Conservation (phyloP, 257 asterid genomes). For the Jaltomata sinuosa region DNA sequence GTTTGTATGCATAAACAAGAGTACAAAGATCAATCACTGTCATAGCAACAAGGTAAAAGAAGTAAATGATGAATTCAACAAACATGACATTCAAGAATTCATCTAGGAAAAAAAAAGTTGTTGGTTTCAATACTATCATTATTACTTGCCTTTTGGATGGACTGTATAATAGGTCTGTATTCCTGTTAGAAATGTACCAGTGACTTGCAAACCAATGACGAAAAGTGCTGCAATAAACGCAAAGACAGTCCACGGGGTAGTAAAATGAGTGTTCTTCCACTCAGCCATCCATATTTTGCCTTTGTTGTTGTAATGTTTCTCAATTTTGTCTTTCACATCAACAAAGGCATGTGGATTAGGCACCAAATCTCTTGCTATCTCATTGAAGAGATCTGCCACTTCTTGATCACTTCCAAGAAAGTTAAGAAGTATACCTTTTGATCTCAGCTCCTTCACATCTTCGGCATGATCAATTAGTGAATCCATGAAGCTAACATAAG, state of each 20-base stretch:
- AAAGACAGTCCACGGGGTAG: constrained; percentile 1
- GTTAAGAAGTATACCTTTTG: background rate
- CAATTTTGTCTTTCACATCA: background rate
- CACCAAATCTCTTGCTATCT: constrained; percentile 6
- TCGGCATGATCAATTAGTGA: background rate
- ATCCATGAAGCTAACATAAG: constrained; percentile 4
- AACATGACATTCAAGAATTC: background rate
- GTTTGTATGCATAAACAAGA: background rate
- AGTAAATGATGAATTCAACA: background rate
- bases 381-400: constrained; percentile 5
- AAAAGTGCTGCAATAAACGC: constrained; percentile 1
- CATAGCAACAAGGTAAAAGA: background rate
- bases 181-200: background rate
- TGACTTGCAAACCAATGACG: background rate
- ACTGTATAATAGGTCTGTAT: background rate
- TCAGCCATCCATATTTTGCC: background rate
- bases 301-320: background rate
- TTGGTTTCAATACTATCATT: background rate
- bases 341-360: background rate
- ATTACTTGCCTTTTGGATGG: background rate
- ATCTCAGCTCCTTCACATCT: constrained; percentile 6
- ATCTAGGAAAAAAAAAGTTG: background rate
- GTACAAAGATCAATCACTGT: background rate
- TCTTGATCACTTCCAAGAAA: constrained; percentile 10
- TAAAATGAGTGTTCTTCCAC: background rate